These are phyloP conservation scores for Globisporangium alternatum DNA, from an alignment of 352 stramenopile species.

Conservation along the genomic window DNA sequence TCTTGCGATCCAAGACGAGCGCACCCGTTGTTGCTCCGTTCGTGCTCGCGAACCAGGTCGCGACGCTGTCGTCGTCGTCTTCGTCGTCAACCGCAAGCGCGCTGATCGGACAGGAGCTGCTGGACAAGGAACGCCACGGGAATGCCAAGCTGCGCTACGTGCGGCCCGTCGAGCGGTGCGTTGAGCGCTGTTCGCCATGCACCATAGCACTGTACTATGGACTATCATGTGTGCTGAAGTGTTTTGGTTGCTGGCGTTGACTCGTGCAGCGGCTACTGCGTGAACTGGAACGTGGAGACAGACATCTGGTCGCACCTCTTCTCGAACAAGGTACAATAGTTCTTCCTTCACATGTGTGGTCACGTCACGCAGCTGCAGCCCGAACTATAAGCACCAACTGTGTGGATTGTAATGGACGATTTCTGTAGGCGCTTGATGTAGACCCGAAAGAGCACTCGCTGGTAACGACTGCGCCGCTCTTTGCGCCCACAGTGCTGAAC, in stretches of 20 bases:
- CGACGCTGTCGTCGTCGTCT: conserved; percentile 25
- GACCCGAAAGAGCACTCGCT: conserved; percentile 49
- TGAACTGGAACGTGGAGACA: conserved; percentile 78
- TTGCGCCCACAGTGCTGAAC: conserved; percentile 49
- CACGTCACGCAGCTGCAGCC: not conserved
- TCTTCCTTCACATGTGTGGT: not conserved
- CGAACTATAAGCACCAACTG: not conserved
- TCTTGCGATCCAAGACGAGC: not conserved
- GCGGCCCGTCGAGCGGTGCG: conserved; percentile 41
- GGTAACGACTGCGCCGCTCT: conserved; percentile 53
- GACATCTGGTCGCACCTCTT: conserved; percentile 59
- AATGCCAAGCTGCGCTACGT: conserved; percentile 45
- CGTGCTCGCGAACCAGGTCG: conserved; percentile 55
- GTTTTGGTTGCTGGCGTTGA: not conserved
- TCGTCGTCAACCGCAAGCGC: not conserved
- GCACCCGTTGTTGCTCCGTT: conserved; percentile 1
- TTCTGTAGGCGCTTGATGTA: conserved; percentile 40
- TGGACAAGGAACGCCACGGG: conserved; percentile 51
- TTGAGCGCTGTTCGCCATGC: not conserved
- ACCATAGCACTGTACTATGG: not conserved
- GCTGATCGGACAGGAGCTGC: conserved; percentile 48
- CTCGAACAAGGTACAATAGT: conserved; percentile 27
- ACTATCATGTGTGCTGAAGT: not conserved
- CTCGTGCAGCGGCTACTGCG: conserved; percentile 57
- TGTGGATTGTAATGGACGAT: not conserved